phyloP scores from a whole-genome alignment of 768 basidiomycete species.

The Suillus occidentalis region DNA sequence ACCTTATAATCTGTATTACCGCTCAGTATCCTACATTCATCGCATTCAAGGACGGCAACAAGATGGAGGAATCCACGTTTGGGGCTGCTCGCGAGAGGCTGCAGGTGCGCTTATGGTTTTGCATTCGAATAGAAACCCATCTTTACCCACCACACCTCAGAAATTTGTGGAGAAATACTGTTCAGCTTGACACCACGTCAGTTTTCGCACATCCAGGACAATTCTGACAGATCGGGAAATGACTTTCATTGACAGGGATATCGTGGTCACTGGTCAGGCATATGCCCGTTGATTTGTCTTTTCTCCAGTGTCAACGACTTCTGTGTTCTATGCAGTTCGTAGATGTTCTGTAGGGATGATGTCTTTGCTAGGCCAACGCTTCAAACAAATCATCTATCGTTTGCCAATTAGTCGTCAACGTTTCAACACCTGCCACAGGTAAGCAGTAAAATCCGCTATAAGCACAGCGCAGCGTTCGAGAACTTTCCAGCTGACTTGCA shows the following conservation, averaged over 20 bases:
- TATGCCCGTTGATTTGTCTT: neutral
- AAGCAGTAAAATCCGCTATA: too few species aligned
- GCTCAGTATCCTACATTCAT: slow-evolving; percentile 9
- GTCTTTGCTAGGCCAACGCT: too few species aligned
- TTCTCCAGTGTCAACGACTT: neutral
- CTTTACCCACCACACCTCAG: neutral
- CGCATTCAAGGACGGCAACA: slow-evolving; percentile 8
- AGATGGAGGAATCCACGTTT: slow-evolving; percentile 1
- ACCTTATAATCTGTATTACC: neutral
- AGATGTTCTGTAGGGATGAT: neutral
- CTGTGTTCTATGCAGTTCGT: neutral
- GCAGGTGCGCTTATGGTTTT: neutral
- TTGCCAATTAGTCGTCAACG: too few species aligned
- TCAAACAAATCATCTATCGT: too few species aligned
- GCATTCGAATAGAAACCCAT: neutral
- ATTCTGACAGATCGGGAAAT: neutral
- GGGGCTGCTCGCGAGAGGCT: slow-evolving; percentile 1
- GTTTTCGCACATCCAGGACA: neutral
- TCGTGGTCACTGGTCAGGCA: neutral
- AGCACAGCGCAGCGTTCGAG: too few species aligned
- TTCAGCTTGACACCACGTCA: neutral
- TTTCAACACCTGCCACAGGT: too few species aligned
- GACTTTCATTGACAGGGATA: neutral
- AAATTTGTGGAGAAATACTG: slow-evolving; percentile 4
- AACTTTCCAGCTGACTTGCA: too few species aligned